These are phyloP conservation scores for Zymoseptoria brevis DNA, from an alignment of 2,329 filamentous ascomycete genomes.

Conservation along the genomic window DNA sequence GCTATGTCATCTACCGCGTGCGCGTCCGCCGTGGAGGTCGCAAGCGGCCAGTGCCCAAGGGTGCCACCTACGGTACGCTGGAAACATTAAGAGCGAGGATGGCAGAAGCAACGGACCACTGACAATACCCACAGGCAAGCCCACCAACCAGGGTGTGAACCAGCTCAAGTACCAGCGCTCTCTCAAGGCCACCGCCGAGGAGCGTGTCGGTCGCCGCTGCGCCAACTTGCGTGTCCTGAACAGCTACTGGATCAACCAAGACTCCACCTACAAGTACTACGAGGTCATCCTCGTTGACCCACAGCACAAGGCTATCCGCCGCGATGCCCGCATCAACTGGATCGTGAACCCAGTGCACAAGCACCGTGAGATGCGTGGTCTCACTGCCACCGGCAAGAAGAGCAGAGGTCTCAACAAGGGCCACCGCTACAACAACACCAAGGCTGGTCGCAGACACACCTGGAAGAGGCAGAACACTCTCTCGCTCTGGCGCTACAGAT, in stretches of 20 bases:
- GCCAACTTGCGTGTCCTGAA: constrained; percentile 99
- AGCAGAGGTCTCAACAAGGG: constrained; percentile 99
- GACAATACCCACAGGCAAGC: constrained; percentile 66
- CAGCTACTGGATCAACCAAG: constrained; percentile 99
- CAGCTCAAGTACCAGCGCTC: constrained; percentile 99
- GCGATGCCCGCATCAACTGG: constrained; percentile 99
- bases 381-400: constrained; percentile 99
- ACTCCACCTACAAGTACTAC: constrained; percentile 99
- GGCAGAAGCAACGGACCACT: constrained; percentile 12
- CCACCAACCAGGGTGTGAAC: constrained; percentile 99
- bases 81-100: background rate
- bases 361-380: constrained; percentile 96
- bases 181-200: constrained; percentile 93
- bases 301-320: constrained; percentile 99
- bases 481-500: constrained; percentile 97
- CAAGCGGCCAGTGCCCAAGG: constrained; percentile 94
- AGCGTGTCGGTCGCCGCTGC: constrained; percentile 98
- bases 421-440: constrained; percentile 98
- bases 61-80: constrained; percentile 90
- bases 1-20: constrained; percentile 99
- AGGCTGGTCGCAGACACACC: constrained; percentile 95
- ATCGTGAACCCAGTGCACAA: constrained; percentile 99
- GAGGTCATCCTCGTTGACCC: constrained; percentile 99
- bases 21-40: constrained; percentile 97
- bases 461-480: constrained; percentile 99